Evolutionary conservation across 495 filamentous ascomycete species (phyloP).

Genomic region (Penicillium fimorum): DNA sequence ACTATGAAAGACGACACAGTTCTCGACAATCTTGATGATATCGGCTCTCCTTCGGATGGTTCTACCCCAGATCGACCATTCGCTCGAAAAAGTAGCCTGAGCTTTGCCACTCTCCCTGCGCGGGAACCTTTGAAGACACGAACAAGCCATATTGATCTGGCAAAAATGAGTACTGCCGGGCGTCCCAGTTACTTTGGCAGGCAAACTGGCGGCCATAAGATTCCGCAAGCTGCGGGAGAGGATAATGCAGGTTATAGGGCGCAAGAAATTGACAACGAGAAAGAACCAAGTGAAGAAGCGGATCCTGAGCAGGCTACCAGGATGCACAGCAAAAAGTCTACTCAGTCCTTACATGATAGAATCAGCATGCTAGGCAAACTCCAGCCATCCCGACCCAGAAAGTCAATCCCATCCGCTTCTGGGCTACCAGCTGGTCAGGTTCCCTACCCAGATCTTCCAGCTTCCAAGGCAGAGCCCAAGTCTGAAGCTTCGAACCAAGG

Average conservation of each 20-base stretch:
- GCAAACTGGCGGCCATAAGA: conserved; percentile 43
- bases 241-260: conserved; percentile 50
- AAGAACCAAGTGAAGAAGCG: conserved; percentile 34
- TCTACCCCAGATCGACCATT: conserved; percentile 61
- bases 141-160: conserved; percentile 75
- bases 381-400: conserved; percentile 66
- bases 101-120: conserved; percentile 87
- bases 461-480: conserved; percentile 39
- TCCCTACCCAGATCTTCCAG: conserved; percentile 56
- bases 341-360: conserved; percentile 84
- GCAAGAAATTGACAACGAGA: conserved; percentile 61
- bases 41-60: conserved; percentile 58
- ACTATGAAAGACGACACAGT: conserved; percentile 47
- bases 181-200: conserved; percentile 59
- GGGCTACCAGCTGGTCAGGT: conserved; percentile 40
- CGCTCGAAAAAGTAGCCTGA: conserved; percentile 88
- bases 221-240: conserved; percentile 30
- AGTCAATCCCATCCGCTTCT: conserved; percentile 59
- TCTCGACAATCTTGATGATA: conserved; percentile 54
- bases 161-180: conserved; percentile 40
- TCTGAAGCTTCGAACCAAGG: conserved; percentile 28
- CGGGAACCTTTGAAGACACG: conserved; percentile 82
- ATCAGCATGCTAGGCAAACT: conserved; percentile 90
- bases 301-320: conserved; percentile 45
- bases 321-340: conserved; percentile 82